A percentile compares a stretch with the other conserved stretches of the same genome.
These are phyloP conservation scores for Filobasidium uniguttulatum DNA, from an alignment of 1,284 basidiomycete genomes.

Conservation along the genomic window DNA sequence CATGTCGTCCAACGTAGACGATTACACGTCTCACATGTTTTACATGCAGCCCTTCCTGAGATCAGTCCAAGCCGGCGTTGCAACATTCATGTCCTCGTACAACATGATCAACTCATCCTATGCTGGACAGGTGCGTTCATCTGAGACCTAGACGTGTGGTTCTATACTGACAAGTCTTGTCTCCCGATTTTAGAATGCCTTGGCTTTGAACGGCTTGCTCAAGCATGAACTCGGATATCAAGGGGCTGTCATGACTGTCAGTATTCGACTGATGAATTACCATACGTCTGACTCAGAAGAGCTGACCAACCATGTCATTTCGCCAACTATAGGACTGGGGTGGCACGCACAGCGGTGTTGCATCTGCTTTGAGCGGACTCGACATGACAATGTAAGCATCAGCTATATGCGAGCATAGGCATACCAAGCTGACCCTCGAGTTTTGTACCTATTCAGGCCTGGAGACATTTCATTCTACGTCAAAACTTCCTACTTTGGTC, in stretches of 20 bases:
- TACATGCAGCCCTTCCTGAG: constrained; percentile 47
- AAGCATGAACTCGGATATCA: constrained; percentile 66
- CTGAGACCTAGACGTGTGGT: too few relatives aligned
- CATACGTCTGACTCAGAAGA: too few relatives aligned
- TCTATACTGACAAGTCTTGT: constrained; percentile 29
- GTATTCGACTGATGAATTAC: too few relatives aligned
- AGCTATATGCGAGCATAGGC: neutral
- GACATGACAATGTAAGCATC: constrained; percentile 43
- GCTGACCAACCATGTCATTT: too few relatives aligned
- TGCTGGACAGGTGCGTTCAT: constrained; percentile 46
- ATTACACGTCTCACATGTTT: constrained; percentile 44
- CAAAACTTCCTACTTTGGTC: constrained; percentile 43
- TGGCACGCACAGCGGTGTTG: constrained; percentile 44
- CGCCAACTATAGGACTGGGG: constrained; percentile 52
- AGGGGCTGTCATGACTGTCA: constrained; percentile 47
- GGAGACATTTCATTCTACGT: constrained; percentile 47
- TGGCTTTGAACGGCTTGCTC: constrained; percentile 53
- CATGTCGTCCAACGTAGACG: constrained; percentile 57
- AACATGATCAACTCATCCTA: constrained; percentile 44
- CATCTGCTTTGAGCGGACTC: constrained; percentile 47
- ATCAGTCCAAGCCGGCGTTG: constrained; percentile 60
- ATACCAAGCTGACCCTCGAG: neutral
- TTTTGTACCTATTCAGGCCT: constrained; percentile 46
- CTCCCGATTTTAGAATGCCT: constrained; percentile 54
- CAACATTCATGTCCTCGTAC: constrained; percentile 66